Base-by-base conservation (phyloP, 2,329 filamentous ascomycete genomes). In the Tolypocladium inflatum region DNA sequence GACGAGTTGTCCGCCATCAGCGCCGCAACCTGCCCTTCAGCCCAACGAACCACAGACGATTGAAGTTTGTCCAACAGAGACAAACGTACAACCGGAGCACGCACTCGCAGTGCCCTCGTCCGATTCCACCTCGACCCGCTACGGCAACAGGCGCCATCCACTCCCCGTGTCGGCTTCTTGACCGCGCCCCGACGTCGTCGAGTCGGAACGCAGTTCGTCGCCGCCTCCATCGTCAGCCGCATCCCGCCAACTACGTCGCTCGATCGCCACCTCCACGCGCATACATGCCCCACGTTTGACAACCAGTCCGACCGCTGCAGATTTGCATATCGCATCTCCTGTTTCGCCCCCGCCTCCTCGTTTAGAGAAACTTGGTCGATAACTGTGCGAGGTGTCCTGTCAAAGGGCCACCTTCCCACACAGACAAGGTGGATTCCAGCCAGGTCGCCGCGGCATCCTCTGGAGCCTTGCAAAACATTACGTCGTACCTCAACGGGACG, bases 361-460 rank as follows among this genome's bases (percentile, higher is more conserved):
- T 30, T 21, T 17, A 37, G 17, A 41, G 17, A 26, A 43, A n/a
- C 19, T 23, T 43, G 55, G 23, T 48, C 19, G 11, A 43, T 35
- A 55, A 15, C 33, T 48, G 38, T 48, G 45, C n/a, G 60, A 62
- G 70, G 70, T 73, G 70, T 69, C 70, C 70, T 73, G 62, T 65
- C 59, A 58, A 57, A 62, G 68, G 70, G 67, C 61, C 68, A 71
- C 68, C 70, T 69, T 71, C 65, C 65, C 64, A 63, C 65, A 67
- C 71, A 74, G 76, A 73, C 80, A 85, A 84, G 73, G 81, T 85
- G 82, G 82, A 81, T 84, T 84, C 82, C 71, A 73, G 74, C 74
- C 76, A 79, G 73, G 74, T 73, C 71, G 68, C 75, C 68, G 76
- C 79, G 80, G 83, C 81, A 81, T 83, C 82, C 69, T 78, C 80